phyloP scores from a whole-genome alignment of 176 grass and related monocot genomes.

The Avena atlantica region DNA sequence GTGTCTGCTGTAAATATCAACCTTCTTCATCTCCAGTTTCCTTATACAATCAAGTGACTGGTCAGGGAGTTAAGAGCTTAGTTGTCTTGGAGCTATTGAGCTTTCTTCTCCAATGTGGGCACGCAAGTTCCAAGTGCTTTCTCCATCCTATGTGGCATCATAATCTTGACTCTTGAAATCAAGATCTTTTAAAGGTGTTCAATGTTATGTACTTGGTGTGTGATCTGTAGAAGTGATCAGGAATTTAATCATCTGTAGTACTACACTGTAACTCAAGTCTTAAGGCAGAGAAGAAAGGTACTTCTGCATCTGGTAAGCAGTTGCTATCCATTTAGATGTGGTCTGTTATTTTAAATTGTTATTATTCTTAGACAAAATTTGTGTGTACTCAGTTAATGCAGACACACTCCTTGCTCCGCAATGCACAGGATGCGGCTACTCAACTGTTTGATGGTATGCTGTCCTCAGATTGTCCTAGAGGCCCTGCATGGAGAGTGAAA shows the following conservation, averaged over 20 bases:
- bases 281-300: neutral
- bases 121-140: constrained; percentile 15
- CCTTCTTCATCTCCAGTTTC: constrained; percentile 36
- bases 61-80: constrained; percentile 15
- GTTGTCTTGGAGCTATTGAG: neutral
- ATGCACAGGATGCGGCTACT: constrained; percentile 10
- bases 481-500: neutral
- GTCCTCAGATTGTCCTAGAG: constrained; percentile 13
- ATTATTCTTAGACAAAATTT: neutral
- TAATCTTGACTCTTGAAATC: constrained; percentile 26
- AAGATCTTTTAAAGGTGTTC: constrained; percentile 18
- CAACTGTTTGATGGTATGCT: constrained; percentile 15
- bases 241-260: constrained; percentile 10
- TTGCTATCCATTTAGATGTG: constrained; percentile 7
- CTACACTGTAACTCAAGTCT: neutral
- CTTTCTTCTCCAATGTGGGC: constrained; percentile 14
- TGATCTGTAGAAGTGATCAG: constrained; percentile 17
- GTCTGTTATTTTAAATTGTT: neutral
- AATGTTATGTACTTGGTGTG: neutral
- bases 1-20: constrained; percentile 46
- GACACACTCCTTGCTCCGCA: constrained; percentile 6
- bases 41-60: constrained; percentile 33
- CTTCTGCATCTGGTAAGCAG: neutral
- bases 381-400: constrained; percentile 21
- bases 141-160: constrained; percentile 26